Evolutionary conservation across 139 green algal species (phyloP), one percentile per base, ranked within the genome.

Genomic region (Volvox africanus): DNA sequence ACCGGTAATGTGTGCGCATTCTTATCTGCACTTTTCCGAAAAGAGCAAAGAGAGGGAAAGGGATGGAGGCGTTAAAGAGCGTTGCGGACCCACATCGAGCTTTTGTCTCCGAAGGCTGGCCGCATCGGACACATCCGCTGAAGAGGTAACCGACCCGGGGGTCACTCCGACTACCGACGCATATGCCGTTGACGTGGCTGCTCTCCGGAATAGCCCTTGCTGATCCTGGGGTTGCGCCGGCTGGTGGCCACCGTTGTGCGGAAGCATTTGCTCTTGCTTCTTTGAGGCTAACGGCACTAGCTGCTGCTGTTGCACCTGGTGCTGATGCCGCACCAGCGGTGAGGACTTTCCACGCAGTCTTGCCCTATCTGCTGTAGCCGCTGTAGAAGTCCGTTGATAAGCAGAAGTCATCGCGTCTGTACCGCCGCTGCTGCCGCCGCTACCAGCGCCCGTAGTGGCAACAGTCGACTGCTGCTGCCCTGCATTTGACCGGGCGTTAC

Each of bases 301-400:
- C 80, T 73, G 80, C 80, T 86, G 80, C 80, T 71, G 80, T 30
- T 86, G 55, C 28, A n/a, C n/a, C n/a, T n/a, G n/a, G n/a, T 61
- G 37, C 78, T 68, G 78, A 35, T 37, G 35, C 78, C 36, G 78
- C 30, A 18, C 32, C 32, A 30, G 75, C 32, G 75, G 75, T 24
- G 75, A 55, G 20, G 75, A 55, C 75, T 55, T 55, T 33, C 75
- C 28, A 17, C 9, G 75, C 75, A 30, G 75, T 30, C 44, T 1
- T 30, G 75, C 24, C 33, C 32, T 35, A 32, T 35, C 75, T 28
- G 21, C 75, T 28, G 24, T 35, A 33, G 73, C 73, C 32, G 18
- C 73, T 3, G 28, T 32, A n/a, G n/a, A n/a, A 21, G 26, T 32
- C 67, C 67, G 22, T 12, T 75, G 67, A 32, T 26, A 75, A n/a